These are phyloP conservation scores for Pyricularia pennisetigena DNA, from an alignment of 2,329 filamentous ascomycete genomes.

Conservation along the genomic window DNA sequence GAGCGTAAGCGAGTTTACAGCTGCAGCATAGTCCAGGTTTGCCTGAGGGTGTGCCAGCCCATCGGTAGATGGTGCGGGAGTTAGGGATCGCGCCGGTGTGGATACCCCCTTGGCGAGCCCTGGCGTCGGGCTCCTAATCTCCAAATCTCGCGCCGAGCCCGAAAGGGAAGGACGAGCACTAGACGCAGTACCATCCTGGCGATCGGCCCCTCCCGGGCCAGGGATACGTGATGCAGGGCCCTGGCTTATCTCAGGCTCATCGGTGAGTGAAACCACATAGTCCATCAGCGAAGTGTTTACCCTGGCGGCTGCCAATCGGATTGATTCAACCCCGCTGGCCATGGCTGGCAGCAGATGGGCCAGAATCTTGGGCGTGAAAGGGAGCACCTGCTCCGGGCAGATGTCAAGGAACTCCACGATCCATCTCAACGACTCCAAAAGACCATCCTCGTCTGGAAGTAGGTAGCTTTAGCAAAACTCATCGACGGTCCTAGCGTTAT, in stretches of 20 bases:
- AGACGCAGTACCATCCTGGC: slow-evolving; percentile 19
- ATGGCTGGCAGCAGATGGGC: slow-evolving; percentile 89
- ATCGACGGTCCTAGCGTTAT: neutral
- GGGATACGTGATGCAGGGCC: slow-evolving; percentile 27
- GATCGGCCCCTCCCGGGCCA: slow-evolving; percentile 24
- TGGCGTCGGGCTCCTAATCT: slow-evolving; percentile 41
- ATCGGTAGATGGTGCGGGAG: slow-evolving; percentile 15
- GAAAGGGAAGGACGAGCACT: slow-evolving; percentile 42
- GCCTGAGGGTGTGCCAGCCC: slow-evolving; percentile 36
- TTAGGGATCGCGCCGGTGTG: slow-evolving; percentile 38
- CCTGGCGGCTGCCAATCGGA: slow-evolving; percentile 76
- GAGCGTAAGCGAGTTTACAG: slow-evolving; percentile 84
- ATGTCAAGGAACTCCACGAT: slow-evolving; percentile 96
- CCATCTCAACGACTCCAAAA: slow-evolving; percentile 87
- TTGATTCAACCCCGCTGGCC: slow-evolving; percentile 82
- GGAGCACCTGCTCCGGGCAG: slow-evolving; percentile 89
- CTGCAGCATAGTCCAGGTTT: slow-evolving; percentile 91
- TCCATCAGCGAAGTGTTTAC: slow-evolving; percentile 90
- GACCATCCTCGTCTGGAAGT: slow-evolving; percentile 70
- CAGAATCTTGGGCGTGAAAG: slow-evolving; percentile 85
- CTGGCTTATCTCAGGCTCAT: slow-evolving; percentile 43
- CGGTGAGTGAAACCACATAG: slow-evolving; percentile 84
- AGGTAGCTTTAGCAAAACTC: neutral
- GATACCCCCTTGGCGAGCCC: slow-evolving; percentile 22
- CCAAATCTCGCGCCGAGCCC: slow-evolving; percentile 40